Base-by-base conservation (phyloP, 148 eudicot genomes). In the Camellia lanceoleosa region DNA sequence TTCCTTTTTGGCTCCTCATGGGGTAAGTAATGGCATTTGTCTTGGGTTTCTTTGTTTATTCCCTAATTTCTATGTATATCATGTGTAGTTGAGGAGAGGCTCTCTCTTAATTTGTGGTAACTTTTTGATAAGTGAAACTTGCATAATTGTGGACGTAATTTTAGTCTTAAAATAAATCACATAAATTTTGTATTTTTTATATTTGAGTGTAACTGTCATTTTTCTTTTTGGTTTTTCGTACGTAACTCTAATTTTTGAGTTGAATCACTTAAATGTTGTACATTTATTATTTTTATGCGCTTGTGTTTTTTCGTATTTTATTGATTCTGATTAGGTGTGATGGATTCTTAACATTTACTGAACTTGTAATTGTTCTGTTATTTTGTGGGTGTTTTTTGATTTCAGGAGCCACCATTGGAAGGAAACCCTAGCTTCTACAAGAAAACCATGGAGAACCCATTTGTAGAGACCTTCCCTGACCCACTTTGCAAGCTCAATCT, bases 401-500 rank as follows among this genome's bases (percentile, higher is more conserved):
- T 54, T 60, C 68, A 82, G 84, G 82, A 83, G 77, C 80, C 83
- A 75, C 73, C 60, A 20, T 67, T 78, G 68, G 82, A 86, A 78
- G 63, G 64, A 70, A 80, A 49, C 23, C 46, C 42, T 77, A 76
- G 66, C 43, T 73, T 75, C 46, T 77, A 49, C 80, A 77, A 70
- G 68, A 83, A 65, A 74, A 74, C 8, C 69, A 83, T 81, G 65
- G 79, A 73, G 59, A 91, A 87, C 87, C 92, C 93, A 66, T 94
- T 92, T 85, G 87, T 76, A 77, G 96, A 90, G 16, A 14, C 84
- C 67, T 75, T 86, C 60, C 74, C 77, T 19, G 97, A 94, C 84
- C 92, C 98, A 73, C 80, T 91, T 71, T 90, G 97, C 86, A 89
- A 88, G 81, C 89, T 91, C 67, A 87, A 86, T 80, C 85, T 93